Base-by-base conservation (phyloP, 805 yeast genomes). In the Saccharomycopsis sp. region DNA sequence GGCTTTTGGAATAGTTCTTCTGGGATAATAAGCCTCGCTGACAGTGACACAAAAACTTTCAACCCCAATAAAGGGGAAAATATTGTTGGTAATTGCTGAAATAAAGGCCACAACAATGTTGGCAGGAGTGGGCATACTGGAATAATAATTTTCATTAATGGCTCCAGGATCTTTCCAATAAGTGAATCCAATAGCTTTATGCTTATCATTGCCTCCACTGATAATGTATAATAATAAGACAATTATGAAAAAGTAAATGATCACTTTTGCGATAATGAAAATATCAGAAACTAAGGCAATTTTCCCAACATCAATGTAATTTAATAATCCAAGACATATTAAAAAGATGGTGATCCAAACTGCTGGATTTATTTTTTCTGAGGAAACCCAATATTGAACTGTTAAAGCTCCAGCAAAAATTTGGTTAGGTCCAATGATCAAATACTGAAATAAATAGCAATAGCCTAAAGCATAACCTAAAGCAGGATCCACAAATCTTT, bases 381-480 rank as follows among this genome's bases (percentile, higher is more conserved):
- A 45, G 3, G 65, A 57, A 15, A 60, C 59, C 77, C 79, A 72
- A 49, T 59, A 72, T 37, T 64, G 63, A 40, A 72, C 70, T 0
- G 76, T 70, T 54, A 72, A 62, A 4, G 76, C 61, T 2, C 76
- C 75, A 19, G 76, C 72, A 42, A 69, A 67, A 41, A 72, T 60
- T 50, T 72, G 77, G 43, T 67, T 51, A 3, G 77, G 77, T 26
- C 72, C 52, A 21, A 67, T 64, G 27, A 70, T 69, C 20, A 72
- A 48, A 73, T 76, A 70, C 51, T 69, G 69, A 52, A 72, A 58
- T 45, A 67, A 67, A 50, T 72, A 72, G 52, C 69, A 74, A 68
- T 74, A 70, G 44, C 77, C 78, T 55, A 67, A 63, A 6, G 81
- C 79, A 52, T 73, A 76, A 23, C 80, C 83, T 63, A 73, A 69